phyloP scores from a whole-genome alignment of 768 basidiomycete genomes.

The Hemileccinum impolitum region DNA sequence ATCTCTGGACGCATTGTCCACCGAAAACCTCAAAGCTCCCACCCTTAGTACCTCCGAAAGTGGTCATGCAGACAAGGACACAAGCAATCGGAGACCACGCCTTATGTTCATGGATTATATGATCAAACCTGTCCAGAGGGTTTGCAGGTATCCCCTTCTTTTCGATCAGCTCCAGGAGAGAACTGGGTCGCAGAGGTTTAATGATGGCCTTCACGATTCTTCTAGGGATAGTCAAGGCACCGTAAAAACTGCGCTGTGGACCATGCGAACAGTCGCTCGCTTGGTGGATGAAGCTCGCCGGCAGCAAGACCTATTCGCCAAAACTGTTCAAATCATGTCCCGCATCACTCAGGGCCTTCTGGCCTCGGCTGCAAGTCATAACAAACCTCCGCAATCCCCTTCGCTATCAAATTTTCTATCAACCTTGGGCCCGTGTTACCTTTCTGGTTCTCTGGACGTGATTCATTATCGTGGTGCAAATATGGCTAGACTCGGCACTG shows the following conservation, averaged over 20 bases:
- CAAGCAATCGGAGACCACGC: conserved; percentile 32
- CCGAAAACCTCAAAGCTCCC: conserved; percentile 32
- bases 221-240: conserved; percentile 6
- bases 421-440: conserved; percentile 73
- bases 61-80: conserved; percentile 30
- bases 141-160: conserved; percentile 93
- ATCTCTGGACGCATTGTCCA: conserved; percentile 45
- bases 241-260: conserved; percentile 49
- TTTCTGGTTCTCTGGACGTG: conserved; percentile 87
- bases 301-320: conserved; percentile 57
- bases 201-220: not conserved
- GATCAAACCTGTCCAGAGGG: conserved; percentile 95
- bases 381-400: conserved; percentile 33
- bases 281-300: conserved; percentile 81
- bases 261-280: conserved; percentile 73
- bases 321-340: conserved; percentile 65
- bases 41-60: conserved; percentile 28
- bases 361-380: conserved; percentile 23
- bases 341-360: conserved; percentile 49
- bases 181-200: not conserved
- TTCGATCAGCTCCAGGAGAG: conserved; percentile 61
- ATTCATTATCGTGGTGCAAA: conserved; percentile 61
- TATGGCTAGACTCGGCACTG: conserved; percentile 42
- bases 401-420: conserved; percentile 58
- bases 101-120: conserved; percentile 81